Percentiles rank a stretch among this genome's conserved stretches.
These are phyloP conservation scores for Penstemon davidsonii DNA, from an alignment of 257 asterid genomes.

Conservation along the genomic window DNA sequence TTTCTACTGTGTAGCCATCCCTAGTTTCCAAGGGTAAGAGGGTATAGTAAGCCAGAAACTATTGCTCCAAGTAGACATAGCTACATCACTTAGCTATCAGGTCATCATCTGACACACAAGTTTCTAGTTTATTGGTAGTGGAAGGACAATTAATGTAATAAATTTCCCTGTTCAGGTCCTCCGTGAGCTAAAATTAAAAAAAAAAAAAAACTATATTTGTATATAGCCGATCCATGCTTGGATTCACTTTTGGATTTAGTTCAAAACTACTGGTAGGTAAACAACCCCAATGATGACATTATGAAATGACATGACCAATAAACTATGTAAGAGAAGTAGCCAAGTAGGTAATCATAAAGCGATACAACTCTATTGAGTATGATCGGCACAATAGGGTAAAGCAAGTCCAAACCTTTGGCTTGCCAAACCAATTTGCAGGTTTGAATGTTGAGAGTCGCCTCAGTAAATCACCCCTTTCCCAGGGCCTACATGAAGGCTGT, in stretches of 20 bases:
- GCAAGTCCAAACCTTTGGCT: slow-evolving; percentile 76
- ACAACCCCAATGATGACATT: slow-evolving; percentile 20
- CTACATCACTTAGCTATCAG: slow-evolving; percentile 2
- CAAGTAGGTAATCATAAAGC: background rate
- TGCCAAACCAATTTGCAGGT: slow-evolving; percentile 91
- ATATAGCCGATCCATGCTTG: slow-evolving; percentile 23
- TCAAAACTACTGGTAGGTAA: slow-evolving; percentile 4
- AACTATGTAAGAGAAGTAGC: background rate
- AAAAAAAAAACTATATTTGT: background rate
- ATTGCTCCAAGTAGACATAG: slow-evolving; percentile 13
- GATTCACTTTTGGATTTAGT: slow-evolving; percentile 7
- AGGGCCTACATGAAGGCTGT: slow-evolving; percentile 97
- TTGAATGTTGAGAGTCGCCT: slow-evolving; percentile 91
- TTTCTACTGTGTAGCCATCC: slow-evolving; percentile 15
- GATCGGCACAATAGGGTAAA: slow-evolving; percentile 22
- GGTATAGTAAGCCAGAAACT: background rate
- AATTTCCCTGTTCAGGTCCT: slow-evolving; percentile 9
- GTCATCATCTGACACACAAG: slow-evolving; percentile 6
- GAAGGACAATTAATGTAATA: background rate
- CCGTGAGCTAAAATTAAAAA: background rate
- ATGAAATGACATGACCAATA: background rate
- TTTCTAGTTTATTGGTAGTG: background rate
- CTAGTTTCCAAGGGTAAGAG: slow-evolving; percentile 11
- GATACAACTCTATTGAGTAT: background rate
- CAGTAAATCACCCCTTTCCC: slow-evolving; percentile 98